Base-by-base conservation (phyloP, 164 flowering plant species). In the Houttuynia cordata region DNA sequence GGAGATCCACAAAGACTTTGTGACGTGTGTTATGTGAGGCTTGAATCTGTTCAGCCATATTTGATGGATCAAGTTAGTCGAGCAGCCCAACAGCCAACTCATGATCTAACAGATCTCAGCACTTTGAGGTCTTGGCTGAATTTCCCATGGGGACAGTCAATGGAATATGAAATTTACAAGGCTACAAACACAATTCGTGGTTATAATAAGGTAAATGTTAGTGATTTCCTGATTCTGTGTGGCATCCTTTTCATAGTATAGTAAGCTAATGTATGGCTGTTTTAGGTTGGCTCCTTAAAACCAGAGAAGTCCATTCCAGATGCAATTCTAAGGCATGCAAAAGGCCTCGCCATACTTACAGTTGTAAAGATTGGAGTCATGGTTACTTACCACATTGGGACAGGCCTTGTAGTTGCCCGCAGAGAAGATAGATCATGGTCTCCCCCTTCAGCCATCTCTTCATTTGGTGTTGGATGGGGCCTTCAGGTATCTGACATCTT, bases 381-480 rank as follows among this genome's bases (percentile, higher is more conserved):
- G 87, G 91, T 88, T 40, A 90, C 97, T 8, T 93, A 93, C 69
- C 86, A 88, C 53, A 69, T 93, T 64, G 99, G 99, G 62, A 90
- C 99, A 0, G 99, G 99, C 13, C 67, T 90, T 41, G 97, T 90
- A 50, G 62, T 93, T 73, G 87, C 95, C 64, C 95, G 88, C 51
- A 76, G 83, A 74, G 86, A 83, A 63, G 96, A 93, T 83, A 97
- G 96, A 21, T 79, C 97, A n/a, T 93, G 97, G 99, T 93, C 97
- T 62, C 88, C 96, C 12, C 99, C 97, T 4, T 88, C 97, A 41
- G 95, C 97, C 51, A 80, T 90, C 67, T 81, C 99, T 59, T 77
- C 96, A 56, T 80, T 90, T 70, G 99, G 97, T 63, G 55, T 83
- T 56, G 97, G 97, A 56, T 93, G 96, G 96, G 99, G 99, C 57